Evolutionary conservation across 164 flowering plant species (phyloP), one percentile per base, ranked within the genome.

Genomic region (Stephania yunnanensis): DNA sequence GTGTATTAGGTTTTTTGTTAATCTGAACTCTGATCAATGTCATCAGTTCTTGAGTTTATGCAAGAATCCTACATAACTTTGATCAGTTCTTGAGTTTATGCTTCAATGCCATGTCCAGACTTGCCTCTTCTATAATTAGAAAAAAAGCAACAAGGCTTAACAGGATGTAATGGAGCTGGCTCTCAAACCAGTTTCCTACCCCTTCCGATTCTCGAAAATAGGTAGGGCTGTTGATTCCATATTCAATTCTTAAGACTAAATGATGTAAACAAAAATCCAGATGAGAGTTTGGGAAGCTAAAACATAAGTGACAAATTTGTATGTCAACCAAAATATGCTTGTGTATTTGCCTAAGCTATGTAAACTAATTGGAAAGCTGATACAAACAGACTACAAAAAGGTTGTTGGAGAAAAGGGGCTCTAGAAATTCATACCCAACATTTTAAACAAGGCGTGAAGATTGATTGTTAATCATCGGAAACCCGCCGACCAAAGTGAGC

Each of bases 401-500:
- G 55, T 50, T 11, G 11, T 15, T 11, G 11, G 55, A 50, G 15
- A 50, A 9, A 50, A 58, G 64, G 64, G 64, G 20, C 64, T 58
- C 4, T 0, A 6, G 17, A 3, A 58, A 9, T 50, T 50, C 64
- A 15, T 19, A 58, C 64, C 64, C 64, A 58, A 55, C 11, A 12
- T 55, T 55, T 58, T 15, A 6, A n/a, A 17, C 64, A 15, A 58
- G 20, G 20, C n/a, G 5, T 19, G 64, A 58, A 58, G 6, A 58
- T 5, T 13, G 19, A 68, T 36, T 42, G 19, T 46, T 68, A 68
- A 19, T 36, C 19, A 69, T 74, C 68, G 2, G 70, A 45, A 20
- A 12, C 25, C 73, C 67, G 67, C 36, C 75, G 68, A n/a, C 79
- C 79, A 55, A 10, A 73, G 53, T 70, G 12, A 0, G 81, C 75